Percentiles rank a stretch among this genome's conserved stretches.
Evolutionary conservation across 1,139 yeast species (phyloP).

Genomic region (Neolecta irregularis): DNA sequence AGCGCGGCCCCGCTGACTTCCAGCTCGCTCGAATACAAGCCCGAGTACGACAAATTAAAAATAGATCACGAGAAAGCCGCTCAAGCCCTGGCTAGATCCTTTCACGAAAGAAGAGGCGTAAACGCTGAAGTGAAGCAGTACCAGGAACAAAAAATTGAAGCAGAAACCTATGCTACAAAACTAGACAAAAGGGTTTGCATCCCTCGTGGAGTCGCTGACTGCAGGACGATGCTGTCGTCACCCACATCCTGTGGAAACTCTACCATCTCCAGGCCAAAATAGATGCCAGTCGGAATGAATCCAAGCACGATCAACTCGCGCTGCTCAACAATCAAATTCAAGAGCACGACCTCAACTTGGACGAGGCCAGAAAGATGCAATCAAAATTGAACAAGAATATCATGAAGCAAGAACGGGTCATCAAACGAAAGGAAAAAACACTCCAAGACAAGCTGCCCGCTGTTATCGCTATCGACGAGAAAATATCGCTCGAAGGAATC

Average conservation of each 20-base stretch:
- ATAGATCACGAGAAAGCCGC: slow-evolving; percentile 55
- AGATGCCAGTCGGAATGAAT: slow-evolving; percentile 16
- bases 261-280: slow-evolving; percentile 44
- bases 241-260: slow-evolving; percentile 47
- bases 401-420: slow-evolving; percentile 29
- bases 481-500: slow-evolving; percentile 32
- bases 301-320: background rate
- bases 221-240: slow-evolving; percentile 31
- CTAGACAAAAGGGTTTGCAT: slow-evolving; percentile 29
- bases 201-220: slow-evolving; percentile 2
- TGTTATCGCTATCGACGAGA: slow-evolving; percentile 44
- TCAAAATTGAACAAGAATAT: slow-evolving; percentile 34
- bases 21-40: slow-evolving; percentile 55
- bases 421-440: slow-evolving; percentile 28
- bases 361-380: slow-evolving; percentile 23
- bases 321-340: slow-evolving; percentile 3
- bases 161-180: slow-evolving; percentile 49
- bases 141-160: slow-evolving; percentile 60
- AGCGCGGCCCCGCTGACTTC: slow-evolving; percentile 24
- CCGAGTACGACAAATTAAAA: slow-evolving; percentile 52
- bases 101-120: slow-evolving; percentile 56
- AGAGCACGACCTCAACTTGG: slow-evolving; percentile 22
- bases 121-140: slow-evolving; percentile 68
- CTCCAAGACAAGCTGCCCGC: slow-evolving; percentile 35
- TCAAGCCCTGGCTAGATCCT: slow-evolving; percentile 47